Evolutionary conservation across 2,329 filamentous ascomycete genomes (phyloP), one percentile per base, ranked within the genome.

Genomic region (Monosporascus sp.): DNA sequence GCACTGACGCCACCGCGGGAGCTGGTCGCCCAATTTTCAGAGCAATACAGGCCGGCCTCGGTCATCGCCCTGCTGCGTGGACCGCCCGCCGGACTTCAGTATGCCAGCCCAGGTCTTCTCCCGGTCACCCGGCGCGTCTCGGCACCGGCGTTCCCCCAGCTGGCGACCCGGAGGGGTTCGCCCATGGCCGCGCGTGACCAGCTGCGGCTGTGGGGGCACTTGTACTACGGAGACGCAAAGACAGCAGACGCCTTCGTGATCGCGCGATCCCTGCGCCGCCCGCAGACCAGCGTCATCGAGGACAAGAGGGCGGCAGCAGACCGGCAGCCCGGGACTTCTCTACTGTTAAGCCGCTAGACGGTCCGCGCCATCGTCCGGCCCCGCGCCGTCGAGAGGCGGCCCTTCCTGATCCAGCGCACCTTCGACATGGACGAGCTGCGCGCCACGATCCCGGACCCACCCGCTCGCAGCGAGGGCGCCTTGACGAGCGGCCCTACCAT

Each of bases 381-480:
- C 17, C 67, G 65, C 37, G 61, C 64, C 18, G 63, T 68, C 5
- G 70, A 73, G 2, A 68, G 72, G 18, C 71, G 72, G 47, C 69
- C 78, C 1, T 75, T 81, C 56, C 58, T 76, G 1, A 68, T 84
- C 18, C 71, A 74, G 57, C 72, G 79, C 31, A 73, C 71, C 18
- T 79, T 84, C 54, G 71, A 82, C 54, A 65, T 82, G 15, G 68
- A 74, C 25, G 68, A 74, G 54, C 64, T 83, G 9, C 70, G 74
- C 46, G 68, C 72, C 8, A 77, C 74, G 1, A 67, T 80, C n/a
- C 72, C 73, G 2, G 67, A 72, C 3, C 65, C 67, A 8, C 22
- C 41, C 41, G 20, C 20, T 2, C n/a, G 41, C n/a, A 14, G n/a
- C 55, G 34, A 46, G 31, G 15, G 48, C 44, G 20, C 20, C 14